Evolutionary conservation across 2,329 filamentous ascomycete species (phyloP).

Genomic region (Stagonosporopsis chrysanthemi): DNA sequence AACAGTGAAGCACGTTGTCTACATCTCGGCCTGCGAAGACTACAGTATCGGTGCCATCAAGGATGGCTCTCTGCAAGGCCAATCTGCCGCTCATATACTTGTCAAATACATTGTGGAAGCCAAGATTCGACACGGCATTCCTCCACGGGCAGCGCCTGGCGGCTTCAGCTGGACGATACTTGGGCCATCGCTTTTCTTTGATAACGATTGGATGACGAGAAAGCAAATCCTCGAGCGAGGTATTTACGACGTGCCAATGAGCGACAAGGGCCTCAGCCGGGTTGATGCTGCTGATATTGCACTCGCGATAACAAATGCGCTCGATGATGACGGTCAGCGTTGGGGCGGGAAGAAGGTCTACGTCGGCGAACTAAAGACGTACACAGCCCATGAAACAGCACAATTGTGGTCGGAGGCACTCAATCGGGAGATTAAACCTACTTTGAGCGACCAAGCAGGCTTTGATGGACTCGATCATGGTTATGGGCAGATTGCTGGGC

Average conservation of each 20-base stretch:
- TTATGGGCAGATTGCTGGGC: neutral
- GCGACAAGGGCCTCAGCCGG: neutral
- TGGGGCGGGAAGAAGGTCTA: slow-evolving; percentile 1
- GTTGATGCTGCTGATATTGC: neutral
- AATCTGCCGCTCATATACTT: too few species aligned
- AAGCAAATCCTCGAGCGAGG: too few species aligned
- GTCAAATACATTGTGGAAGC: too few species aligned
- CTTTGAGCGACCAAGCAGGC: neutral
- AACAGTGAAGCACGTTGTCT: too few species aligned
- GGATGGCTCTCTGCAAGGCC: too few species aligned
- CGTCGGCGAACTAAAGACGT: neutral
- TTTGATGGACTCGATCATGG: neutral
- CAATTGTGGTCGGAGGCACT: neutral
- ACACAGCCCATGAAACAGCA: neutral
- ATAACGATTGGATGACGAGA: too few species aligned
- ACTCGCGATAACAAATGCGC: neutral
- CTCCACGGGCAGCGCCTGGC: too few species aligned
- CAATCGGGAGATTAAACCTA: neutral
- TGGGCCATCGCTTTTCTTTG: too few species aligned
- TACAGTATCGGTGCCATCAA: too few species aligned
- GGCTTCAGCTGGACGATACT: too few species aligned
- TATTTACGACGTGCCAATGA: neutral
- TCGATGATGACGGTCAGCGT: neutral
- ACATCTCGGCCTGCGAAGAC: too few species aligned
- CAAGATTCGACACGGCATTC: too few species aligned